Evolutionary conservation across 805 yeast species (phyloP).

Genomic region (Cyberlindnera amylophila): DNA sequence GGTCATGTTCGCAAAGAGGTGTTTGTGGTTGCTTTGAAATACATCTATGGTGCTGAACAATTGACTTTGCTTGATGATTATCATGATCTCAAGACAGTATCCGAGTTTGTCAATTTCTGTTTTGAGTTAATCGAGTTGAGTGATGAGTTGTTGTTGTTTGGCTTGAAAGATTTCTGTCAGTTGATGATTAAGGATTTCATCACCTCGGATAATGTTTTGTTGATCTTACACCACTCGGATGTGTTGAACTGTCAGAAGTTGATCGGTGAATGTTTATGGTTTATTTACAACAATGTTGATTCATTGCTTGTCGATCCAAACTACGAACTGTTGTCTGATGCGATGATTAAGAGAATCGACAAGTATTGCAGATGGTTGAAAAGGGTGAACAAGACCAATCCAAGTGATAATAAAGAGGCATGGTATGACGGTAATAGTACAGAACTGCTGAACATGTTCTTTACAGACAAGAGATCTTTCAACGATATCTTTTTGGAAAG

Average conservation of each 20-base stretch:
- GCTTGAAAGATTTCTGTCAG: constrained; percentile 60
- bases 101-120: constrained; percentile 47
- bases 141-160: constrained; percentile 59
- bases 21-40: constrained; percentile 48
- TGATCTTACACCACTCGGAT: constrained; percentile 52
- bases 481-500: constrained; percentile 40
- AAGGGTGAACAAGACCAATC: constrained; percentile 22
- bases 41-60: constrained; percentile 53
- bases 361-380: constrained; percentile 35
- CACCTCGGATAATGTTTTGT: constrained; percentile 54
- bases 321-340: constrained; percentile 18
- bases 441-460: constrained; percentile 32
- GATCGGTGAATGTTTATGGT: constrained; percentile 62
- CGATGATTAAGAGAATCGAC: constrained; percentile 27
- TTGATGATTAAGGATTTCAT: constrained; percentile 53
- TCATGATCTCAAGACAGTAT: constrained; percentile 25
- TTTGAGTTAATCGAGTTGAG: constrained; percentile 58
- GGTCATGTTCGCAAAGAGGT: constrained; percentile 37
- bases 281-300: constrained; percentile 61
- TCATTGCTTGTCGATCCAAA: constrained; percentile 43
- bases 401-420: constrained; percentile 10
- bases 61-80: constrained; percentile 33
- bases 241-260: constrained; percentile 49
- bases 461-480: constrained; percentile 32
- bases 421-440: constrained; percentile 32